Conservation (phyloP, 495 filamentous ascomycete species). For the Daldinia grandis region DNA sequence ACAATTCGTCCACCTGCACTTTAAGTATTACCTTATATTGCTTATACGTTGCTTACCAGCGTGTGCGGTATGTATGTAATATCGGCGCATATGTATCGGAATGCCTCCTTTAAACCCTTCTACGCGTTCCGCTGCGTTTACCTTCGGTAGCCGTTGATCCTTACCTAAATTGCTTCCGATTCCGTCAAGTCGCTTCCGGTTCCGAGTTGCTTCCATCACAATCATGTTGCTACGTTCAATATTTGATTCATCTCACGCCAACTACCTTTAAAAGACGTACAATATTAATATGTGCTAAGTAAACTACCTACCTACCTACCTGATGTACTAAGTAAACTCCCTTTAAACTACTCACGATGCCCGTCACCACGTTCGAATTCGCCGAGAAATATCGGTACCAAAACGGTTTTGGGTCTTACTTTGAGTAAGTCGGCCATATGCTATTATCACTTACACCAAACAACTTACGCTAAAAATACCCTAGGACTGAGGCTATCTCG, state of each 20-base stretch:
- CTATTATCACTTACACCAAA: background rate
- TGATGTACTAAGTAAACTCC: conserved; percentile 3
- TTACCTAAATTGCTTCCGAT: conserved; percentile 12
- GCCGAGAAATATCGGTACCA: conserved; percentile 70
- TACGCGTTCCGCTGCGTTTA: conserved; percentile 30
- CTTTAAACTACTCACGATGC: conserved; percentile 56
- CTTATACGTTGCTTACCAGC: conserved; percentile 1
- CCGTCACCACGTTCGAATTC: conserved; percentile 62
- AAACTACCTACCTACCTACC: too few relatives aligned
- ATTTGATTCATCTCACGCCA: conserved; percentile 1
- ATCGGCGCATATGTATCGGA: conserved; percentile 9
- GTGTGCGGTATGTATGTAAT: background rate
- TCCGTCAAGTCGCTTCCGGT: background rate
- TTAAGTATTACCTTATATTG: background rate
- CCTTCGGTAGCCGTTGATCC: conserved; percentile 35
- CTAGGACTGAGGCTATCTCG: conserved; percentile 57
- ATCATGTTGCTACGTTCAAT: conserved; percentile 17
- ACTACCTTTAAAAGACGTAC: background rate
- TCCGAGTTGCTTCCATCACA: background rate
- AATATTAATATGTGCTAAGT: conserved; percentile 9
- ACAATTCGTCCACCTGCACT: background rate
- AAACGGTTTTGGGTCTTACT: conserved; percentile 73
- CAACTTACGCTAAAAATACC: background rate
- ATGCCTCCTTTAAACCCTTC: background rate
- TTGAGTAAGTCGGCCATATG: conserved; percentile 58